Evolutionary conservation across 768 basidiomycete genomes (phyloP).

Genomic region (Boletus tylopilopsis): DNA sequence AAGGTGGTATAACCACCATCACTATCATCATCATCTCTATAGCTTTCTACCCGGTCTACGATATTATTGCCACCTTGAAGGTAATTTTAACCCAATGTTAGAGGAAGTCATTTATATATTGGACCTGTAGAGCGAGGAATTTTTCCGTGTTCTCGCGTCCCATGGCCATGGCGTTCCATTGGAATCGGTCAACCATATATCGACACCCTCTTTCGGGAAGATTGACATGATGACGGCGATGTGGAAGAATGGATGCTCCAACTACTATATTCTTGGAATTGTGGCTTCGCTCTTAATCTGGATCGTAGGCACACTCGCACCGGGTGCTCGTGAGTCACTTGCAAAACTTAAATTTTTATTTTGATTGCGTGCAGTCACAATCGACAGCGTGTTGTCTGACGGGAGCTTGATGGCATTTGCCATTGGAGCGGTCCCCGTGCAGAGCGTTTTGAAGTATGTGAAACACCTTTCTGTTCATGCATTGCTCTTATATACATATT

Average conservation of each 20-base stretch:
- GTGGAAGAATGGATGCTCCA: slow-evolving; percentile 19
- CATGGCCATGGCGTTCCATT: slow-evolving; percentile 21
- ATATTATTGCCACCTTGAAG: slow-evolving; percentile 16
- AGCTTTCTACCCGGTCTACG: slow-evolving; percentile 23
- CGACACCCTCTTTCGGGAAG: slow-evolving; percentile 22
- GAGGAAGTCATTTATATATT: not conserved
- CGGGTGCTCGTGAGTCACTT: slow-evolving; percentile 21
- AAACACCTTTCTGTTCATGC: not conserved
- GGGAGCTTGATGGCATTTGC: slow-evolving; percentile 20
- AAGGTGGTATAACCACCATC: slow-evolving; percentile 27
- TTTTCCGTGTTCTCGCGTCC: slow-evolving; percentile 22
- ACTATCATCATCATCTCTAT: slow-evolving; percentile 28
- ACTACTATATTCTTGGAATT: slow-evolving; percentile 19
- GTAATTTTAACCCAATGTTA: not conserved
- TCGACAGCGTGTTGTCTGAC: slow-evolving; percentile 21
- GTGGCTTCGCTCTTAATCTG: slow-evolving; percentile 18
- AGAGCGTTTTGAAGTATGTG: slow-evolving; percentile 26
- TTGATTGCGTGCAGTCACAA: slow-evolving; percentile 11
- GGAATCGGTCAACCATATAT: slow-evolving; percentile 20
- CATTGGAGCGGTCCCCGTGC: slow-evolving; percentile 19
- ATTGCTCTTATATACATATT: no score
- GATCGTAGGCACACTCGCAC: slow-evolving; percentile 20
- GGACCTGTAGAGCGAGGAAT: slow-evolving; percentile 22
- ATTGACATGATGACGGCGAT: slow-evolving; percentile 12
- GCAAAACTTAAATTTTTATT: not conserved